Conservation (phyloP, 2,329 filamentous ascomycete genomes). For the Alternaria ventricosa region DNA sequence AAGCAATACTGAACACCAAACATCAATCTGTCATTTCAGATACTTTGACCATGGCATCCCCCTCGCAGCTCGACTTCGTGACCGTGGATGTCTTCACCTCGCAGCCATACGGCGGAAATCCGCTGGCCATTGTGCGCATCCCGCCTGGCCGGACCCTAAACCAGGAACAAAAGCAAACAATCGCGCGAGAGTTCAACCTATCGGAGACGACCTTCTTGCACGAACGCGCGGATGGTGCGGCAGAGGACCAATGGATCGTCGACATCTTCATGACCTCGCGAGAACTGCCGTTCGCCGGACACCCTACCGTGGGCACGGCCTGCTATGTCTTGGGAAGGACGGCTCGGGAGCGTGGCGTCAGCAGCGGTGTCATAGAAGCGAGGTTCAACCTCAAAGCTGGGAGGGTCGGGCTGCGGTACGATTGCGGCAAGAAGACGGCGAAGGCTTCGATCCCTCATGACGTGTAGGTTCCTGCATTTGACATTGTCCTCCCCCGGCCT, state of each 20-base stretch:
- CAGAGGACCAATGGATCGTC: slow-evolving; percentile 50
- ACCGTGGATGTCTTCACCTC: slow-evolving; percentile 59
- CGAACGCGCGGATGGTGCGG: slow-evolving; percentile 30
- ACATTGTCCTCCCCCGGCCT: not conserved
- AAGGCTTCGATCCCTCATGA: slow-evolving; percentile 71
- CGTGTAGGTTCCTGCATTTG: slow-evolving; percentile 56
- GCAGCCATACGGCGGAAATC: slow-evolving; percentile 59
- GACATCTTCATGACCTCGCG: slow-evolving; percentile 61
- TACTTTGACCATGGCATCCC: slow-evolving; percentile 19
- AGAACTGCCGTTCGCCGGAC: slow-evolving; percentile 65
- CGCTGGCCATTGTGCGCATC: slow-evolving; percentile 62
- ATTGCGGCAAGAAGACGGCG: slow-evolving; percentile 54
- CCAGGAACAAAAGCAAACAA: slow-evolving; percentile 59
- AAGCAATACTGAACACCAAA: not conserved
- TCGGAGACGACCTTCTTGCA: slow-evolving; percentile 65
- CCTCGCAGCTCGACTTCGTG: slow-evolving; percentile 39
- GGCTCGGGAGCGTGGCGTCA: slow-evolving; percentile 24
- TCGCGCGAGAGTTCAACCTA: slow-evolving; percentile 65
- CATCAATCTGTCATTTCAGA: not conserved
- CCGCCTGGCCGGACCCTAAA: slow-evolving; percentile 45
- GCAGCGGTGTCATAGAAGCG: slow-evolving; percentile 40
- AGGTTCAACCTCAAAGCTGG: slow-evolving; percentile 55
- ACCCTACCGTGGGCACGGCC: slow-evolving; percentile 63
- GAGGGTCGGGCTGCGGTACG: slow-evolving; percentile 51
- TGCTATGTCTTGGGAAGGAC: slow-evolving; percentile 53